phyloP scores from a whole-genome alignment of 208 protist genomes.

The Leishmania aethiopica region DNA sequence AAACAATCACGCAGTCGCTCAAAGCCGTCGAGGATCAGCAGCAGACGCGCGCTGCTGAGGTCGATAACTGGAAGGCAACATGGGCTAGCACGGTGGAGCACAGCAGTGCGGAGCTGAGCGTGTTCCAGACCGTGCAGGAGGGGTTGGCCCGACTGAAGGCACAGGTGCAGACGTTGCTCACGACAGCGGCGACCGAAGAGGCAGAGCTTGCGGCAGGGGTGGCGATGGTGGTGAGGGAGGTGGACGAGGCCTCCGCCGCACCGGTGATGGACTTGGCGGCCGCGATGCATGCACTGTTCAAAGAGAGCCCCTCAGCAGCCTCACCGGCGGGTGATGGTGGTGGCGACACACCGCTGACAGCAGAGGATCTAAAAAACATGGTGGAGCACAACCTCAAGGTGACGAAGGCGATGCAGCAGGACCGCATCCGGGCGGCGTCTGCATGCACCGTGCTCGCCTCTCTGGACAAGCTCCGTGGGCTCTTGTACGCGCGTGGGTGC shows the following conservation, averaged over 20 bases:
- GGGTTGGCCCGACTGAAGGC: conserved; percentile 60
- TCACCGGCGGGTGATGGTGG: not conserved
- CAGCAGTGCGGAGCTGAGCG: conserved; percentile 64
- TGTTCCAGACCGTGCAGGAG: conserved; percentile 68
- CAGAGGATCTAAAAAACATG: conserved; percentile 25
- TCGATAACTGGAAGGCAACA: conserved; percentile 35
- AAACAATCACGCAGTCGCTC: conserved; percentile 16
- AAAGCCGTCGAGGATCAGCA: conserved; percentile 41
- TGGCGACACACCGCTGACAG: conserved; percentile 27
- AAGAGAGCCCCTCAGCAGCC: conserved; percentile 16
- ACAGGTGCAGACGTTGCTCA: conserved; percentile 65
- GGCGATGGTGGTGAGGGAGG: conserved; percentile 18
- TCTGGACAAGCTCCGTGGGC: conserved; percentile 66
- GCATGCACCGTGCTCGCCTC: conserved; percentile 45
- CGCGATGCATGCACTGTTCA: conserved; percentile 35
- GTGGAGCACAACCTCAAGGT: conserved; percentile 39
- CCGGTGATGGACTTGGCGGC: conserved; percentile 26
- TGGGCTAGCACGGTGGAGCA: conserved; percentile 40
- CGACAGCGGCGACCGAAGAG: conserved; percentile 54
- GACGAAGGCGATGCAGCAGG: conserved; percentile 37
- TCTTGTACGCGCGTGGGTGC: conserved; percentile 67
- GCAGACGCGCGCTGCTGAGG: conserved; percentile 43
- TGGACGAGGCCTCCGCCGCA: conserved; percentile 25
- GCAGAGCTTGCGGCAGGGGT: conserved; percentile 43
- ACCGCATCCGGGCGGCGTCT: conserved; percentile 47